These are phyloP conservation scores for Ogataea nitratoaversa DNA, from an alignment of 805 yeast genomes.

Conservation along the genomic window DNA sequence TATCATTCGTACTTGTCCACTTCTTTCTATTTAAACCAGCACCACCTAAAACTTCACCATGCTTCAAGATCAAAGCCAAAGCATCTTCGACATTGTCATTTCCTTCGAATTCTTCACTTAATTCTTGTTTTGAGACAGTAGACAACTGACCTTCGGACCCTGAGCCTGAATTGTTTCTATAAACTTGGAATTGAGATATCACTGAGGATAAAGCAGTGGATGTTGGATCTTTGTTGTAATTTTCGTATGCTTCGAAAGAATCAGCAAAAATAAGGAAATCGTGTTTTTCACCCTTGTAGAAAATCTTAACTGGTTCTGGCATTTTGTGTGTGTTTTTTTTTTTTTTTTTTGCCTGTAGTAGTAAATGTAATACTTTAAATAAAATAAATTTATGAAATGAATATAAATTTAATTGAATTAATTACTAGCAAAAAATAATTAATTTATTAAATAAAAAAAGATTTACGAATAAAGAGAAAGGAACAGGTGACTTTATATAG, in stretches of 20 bases:
- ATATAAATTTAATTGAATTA: too few species aligned
- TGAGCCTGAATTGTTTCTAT: constrained; percentile 49
- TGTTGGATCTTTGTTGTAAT: constrained; percentile 48
- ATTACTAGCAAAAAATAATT: too few species aligned
- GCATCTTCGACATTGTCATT: constrained; percentile 42
- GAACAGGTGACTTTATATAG: too few species aligned
- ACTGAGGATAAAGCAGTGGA: constrained; percentile 57
- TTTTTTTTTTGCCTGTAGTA: constrained; percentile 38
- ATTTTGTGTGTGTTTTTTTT: constrained; percentile 4
- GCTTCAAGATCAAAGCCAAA: constrained; percentile 52
- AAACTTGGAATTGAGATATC: constrained; percentile 64
- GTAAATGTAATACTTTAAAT: too few species aligned
- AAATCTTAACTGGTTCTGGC: constrained; percentile 41
- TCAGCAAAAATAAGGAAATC: constrained; percentile 69
- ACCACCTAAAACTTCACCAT: constrained; percentile 51
- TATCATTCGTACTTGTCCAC: constrained; percentile 42
- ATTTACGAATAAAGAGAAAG: too few species aligned
- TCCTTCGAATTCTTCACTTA: constrained; percentile 60
- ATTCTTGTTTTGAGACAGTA: constrained; percentile 62
- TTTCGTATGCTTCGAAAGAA: constrained; percentile 42
- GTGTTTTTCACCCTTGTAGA: constrained; percentile 58
- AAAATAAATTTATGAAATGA: too few species aligned
- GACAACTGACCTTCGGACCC: constrained; percentile 72
- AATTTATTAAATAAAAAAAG: too few species aligned
- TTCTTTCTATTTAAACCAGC: constrained; percentile 18